Conservation (phyloP, 164 flowering plant species). For the Piper betle region DNA sequence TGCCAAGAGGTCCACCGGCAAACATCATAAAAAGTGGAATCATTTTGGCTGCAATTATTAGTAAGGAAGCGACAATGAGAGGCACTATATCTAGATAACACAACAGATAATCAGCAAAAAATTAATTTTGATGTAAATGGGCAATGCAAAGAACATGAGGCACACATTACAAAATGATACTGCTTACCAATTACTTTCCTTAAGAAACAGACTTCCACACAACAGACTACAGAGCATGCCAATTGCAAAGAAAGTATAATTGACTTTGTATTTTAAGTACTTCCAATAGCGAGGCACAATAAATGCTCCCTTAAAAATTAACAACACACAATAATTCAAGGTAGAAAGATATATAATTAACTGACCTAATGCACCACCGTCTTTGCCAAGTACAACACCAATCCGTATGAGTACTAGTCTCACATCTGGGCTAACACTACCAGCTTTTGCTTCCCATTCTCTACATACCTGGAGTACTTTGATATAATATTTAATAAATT, state of each 20-base stretch:
- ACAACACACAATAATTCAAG: background rate
- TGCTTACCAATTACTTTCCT: no score
- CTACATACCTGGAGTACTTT: slow-evolving; percentile 63
- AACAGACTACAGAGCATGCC: no score
- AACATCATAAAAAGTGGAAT: slow-evolving; percentile 91
- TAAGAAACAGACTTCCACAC: no score
- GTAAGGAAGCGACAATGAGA: slow-evolving; percentile 8
- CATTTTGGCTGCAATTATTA: slow-evolving; percentile 67
- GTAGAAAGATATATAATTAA: background rate
- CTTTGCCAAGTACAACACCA: slow-evolving; percentile 95
- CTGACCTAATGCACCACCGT: slow-evolving; percentile 95
- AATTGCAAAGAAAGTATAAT: no score
- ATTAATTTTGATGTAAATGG: no score
- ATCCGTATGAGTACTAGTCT: slow-evolving; percentile 76
- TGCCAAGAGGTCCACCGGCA: slow-evolving; percentile 95
- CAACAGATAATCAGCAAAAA: background rate
- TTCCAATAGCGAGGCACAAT: no score
- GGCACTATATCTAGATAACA: background rate
- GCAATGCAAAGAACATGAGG: no score
- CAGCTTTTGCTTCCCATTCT: slow-evolving; percentile 91
- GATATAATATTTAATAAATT: slow-evolving; percentile 1
- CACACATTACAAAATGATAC: no score
- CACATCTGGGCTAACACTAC: slow-evolving; percentile 59
- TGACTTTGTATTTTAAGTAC: no score
- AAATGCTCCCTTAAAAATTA: no score